phyloP scores from a whole-genome alignment of 2,329 filamentous ascomycete genomes.

The Trichoderma sp. region DNA sequence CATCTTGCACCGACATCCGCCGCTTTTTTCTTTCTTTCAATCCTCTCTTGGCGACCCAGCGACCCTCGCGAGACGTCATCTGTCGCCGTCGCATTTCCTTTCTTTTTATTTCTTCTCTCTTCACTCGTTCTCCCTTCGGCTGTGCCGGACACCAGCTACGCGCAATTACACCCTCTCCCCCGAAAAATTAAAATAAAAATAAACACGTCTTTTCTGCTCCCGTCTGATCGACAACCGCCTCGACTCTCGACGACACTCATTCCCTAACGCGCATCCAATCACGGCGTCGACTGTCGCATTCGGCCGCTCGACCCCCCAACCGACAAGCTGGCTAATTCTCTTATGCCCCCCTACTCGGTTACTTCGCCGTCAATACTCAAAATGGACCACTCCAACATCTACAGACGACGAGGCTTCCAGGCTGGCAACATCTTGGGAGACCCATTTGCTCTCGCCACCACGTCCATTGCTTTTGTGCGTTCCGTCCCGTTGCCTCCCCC shows the following conservation, averaged over 20 bases:
- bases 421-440: slow-evolving; percentile 91
- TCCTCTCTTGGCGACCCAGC: neutral
- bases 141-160: slow-evolving; percentile 17
- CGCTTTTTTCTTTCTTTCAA: slow-evolving; percentile 3
- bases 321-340: slow-evolving; percentile 31
- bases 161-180: neutral
- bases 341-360: slow-evolving; percentile 71
- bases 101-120: slow-evolving; percentile 2
- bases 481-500: neutral
- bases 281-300: slow-evolving; percentile 9
- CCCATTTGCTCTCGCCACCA: slow-evolving; percentile 90
- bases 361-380: slow-evolving; percentile 72
- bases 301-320: slow-evolving; percentile 4
- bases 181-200: neutral
- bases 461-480: slow-evolving; percentile 85
- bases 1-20: slow-evolving; percentile 3
- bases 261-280: neutral
- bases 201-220: neutral
- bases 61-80: neutral
- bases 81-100: neutral
- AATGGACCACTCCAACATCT: slow-evolving; percentile 69
- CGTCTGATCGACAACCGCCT: slow-evolving; percentile 6
- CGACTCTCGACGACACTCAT: slow-evolving; percentile 13
- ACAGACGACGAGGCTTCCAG: slow-evolving; percentile 63
- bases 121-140: slow-evolving; percentile 15